Evolutionary conservation across 2,329 filamentous ascomycete genomes (phyloP).

Genomic region (Gaeumannomyces tritici): DNA sequence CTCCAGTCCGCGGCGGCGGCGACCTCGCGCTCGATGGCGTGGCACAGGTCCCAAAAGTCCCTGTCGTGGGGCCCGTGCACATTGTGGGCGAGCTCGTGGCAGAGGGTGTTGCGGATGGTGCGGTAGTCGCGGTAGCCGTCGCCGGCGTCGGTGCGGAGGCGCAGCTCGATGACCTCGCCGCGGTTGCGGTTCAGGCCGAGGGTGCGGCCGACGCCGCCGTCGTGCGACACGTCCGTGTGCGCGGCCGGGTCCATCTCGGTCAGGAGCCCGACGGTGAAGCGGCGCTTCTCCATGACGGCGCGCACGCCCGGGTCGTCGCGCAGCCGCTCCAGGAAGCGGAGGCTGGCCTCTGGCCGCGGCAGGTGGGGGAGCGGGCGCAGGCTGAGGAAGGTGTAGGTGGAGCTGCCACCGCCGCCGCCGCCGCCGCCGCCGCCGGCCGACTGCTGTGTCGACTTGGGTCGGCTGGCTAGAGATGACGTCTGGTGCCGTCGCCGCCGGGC

Average conservation of each 20-base stretch:
- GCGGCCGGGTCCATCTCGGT: constrained; percentile 92
- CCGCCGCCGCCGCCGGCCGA: constrained; percentile 41
- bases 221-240: constrained; percentile 63
- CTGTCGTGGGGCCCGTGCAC: constrained; percentile 76
- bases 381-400: constrained; percentile 57
- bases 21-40: constrained; percentile 81
- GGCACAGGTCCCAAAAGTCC: constrained; percentile 83
- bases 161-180: constrained; percentile 83
- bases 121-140: constrained; percentile 92
- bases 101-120: constrained; percentile 82
- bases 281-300: constrained; percentile 71
- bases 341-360: constrained; percentile 62
- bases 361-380: constrained; percentile 70
- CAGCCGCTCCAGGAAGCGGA: constrained; percentile 64
- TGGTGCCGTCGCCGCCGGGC: constrained; percentile 9
- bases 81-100: constrained; percentile 92
- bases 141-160: constrained; percentile 85
- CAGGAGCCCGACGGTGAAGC: constrained; percentile 74
- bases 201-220: constrained; percentile 62
- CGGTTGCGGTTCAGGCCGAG: constrained; percentile 80
- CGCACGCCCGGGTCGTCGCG: constrained; percentile 79
- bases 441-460: constrained; percentile 23
- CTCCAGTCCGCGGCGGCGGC: constrained; percentile 67
- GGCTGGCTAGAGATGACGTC: constrained; percentile 5
- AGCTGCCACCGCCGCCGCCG: no score